Percentiles rank a stretch among this genome's conserved stretches.
Conservation (phyloP, 768 basidiomycete genomes). For the Chlorophyllum brunneum region DNA sequence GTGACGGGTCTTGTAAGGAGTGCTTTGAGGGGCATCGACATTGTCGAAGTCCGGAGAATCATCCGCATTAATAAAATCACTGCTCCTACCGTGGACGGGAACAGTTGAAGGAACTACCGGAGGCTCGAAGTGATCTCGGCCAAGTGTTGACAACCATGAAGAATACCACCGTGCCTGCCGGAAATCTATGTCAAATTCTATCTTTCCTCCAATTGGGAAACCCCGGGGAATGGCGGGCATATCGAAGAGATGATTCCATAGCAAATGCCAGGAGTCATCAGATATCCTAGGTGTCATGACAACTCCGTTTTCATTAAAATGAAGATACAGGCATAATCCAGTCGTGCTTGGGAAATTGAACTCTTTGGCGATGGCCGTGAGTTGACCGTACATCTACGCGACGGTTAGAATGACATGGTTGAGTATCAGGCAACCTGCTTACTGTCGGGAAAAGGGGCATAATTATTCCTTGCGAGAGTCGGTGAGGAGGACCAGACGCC, state of each 20-base stretch:
- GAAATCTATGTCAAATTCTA: constrained; percentile 86
- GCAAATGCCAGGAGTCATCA: constrained; percentile 70
- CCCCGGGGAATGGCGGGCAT: constrained; percentile 25
- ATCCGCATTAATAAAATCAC: constrained; percentile 39
- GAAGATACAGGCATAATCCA: constrained; percentile 79
- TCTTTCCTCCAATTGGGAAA: constrained; percentile 66
- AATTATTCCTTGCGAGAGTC: constrained; percentile 63
- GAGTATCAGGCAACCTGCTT: constrained; percentile 13
- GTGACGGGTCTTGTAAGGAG: constrained; percentile 39
- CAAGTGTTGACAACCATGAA: constrained; percentile 58
- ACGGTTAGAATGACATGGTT: neutral
- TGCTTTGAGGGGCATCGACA: constrained; percentile 27
- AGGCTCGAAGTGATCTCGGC: constrained; percentile 37
- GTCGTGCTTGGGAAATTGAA: constrained; percentile 75
- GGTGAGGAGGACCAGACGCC: constrained; percentile 52
- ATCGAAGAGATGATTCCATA: constrained; percentile 65
- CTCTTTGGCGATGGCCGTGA: constrained; percentile 76
- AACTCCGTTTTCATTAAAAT: constrained; percentile 52
- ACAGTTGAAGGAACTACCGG: constrained; percentile 38
- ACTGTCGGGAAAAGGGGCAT: constrained; percentile 78
- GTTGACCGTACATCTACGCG: constrained; percentile 67
- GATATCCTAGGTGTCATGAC: constrained; percentile 67
- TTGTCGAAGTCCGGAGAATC: constrained; percentile 35
- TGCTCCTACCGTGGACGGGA: constrained; percentile 56
- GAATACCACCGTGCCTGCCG: constrained; percentile 76